These are phyloP conservation scores for Raddia distichophylla DNA, from an alignment of 176 grass and related monocot species.

Conservation along the genomic window DNA sequence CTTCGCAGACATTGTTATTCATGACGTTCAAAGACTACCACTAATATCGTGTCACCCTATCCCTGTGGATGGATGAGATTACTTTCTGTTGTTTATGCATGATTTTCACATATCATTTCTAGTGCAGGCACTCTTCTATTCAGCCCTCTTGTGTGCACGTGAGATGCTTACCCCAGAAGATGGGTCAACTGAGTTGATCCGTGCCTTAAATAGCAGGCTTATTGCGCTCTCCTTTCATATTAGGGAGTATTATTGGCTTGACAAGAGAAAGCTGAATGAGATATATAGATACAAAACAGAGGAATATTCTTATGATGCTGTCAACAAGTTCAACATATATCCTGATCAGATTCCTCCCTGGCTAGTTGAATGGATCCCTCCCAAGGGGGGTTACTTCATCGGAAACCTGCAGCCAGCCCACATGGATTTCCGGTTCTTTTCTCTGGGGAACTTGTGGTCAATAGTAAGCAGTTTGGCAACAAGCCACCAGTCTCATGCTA, in stretches of 20 bases:
- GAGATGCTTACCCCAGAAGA: slow-evolving; percentile 87
- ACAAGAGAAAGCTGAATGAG: slow-evolving; percentile 83
- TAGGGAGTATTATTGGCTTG: slow-evolving; percentile 90
- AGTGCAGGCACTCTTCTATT: slow-evolving; percentile 80
- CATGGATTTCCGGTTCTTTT: slow-evolving; percentile 93
- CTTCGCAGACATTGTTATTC: neutral
- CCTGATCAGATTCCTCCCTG: slow-evolving; percentile 86
- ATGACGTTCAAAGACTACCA: neutral
- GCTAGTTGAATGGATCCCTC: slow-evolving; percentile 88
- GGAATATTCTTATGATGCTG: slow-evolving; percentile 86
- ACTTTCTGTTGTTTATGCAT: slow-evolving; percentile 21
- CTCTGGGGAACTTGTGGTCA: slow-evolving; percentile 86
- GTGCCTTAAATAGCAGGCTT: slow-evolving; percentile 83
- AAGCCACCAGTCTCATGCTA: slow-evolving; percentile 69
- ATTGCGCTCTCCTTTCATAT: slow-evolving; percentile 91
- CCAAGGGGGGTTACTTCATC: slow-evolving; percentile 85
- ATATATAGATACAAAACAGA: slow-evolving; percentile 93
- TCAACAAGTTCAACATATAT: slow-evolving; percentile 95
- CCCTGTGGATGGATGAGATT: slow-evolving; percentile 1
- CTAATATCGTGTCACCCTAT: neutral
- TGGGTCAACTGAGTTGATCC: slow-evolving; percentile 77
- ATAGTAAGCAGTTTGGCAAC: slow-evolving; percentile 79
- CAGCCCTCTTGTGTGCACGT: slow-evolving; percentile 72
- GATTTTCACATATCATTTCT: slow-evolving; percentile 31
- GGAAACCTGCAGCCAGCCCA: slow-evolving; percentile 92